Base-by-base conservation (phyloP, 345 rosid species). In the Sonneratia caseolaris region DNA sequence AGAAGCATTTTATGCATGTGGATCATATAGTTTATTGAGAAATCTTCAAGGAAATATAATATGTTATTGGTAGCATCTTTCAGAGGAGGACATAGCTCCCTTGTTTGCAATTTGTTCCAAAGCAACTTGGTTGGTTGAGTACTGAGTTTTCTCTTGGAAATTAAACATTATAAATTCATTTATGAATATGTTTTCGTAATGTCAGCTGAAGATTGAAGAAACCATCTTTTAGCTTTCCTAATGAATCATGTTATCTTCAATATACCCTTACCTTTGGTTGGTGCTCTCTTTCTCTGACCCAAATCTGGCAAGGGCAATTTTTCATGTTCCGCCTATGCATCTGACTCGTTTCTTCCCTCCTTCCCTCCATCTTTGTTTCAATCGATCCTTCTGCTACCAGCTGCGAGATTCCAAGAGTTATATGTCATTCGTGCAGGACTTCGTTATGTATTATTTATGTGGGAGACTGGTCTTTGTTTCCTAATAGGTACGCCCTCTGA, bases 401-500 rank as follows among this genome's bases (percentile, higher is more conserved):
- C n/a, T 19, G 21, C 7, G n/a, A 53, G 15, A 53, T 47, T 47
- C 15, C 51, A 9, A 47, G 51, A 47, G 51, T 47, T 42, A 47
- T 47, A 13, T 47, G 14, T 13, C 51, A 47, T n/a, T 24, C 11
- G 13, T 8, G 1, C 12, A 0, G 35, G 14, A 57, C 8, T 57
- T 57, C 9, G 32, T 57, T 57, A 5, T n/a, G 2, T 57, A n/a
- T 57, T n/a, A 57, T n/a, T 57, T 62, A 22, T 61, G 37, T 7
- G 14, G 12, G 9, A 27, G 7, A 13, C 15, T 62, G 38, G 0
- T 49, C 36, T 36, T 18, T 18, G 59, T 70, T 68, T 73, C 36
- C 22, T 70, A 35, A 72, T 88, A 94, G 97, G 92, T 91, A 66
- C 86, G 98, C 78, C 83, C 92, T 15, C 84, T 94, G 35, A 84